Base-by-base conservation (phyloP, 2,329 filamentous ascomycete genomes). In the Thelonectria blattea region DNA sequence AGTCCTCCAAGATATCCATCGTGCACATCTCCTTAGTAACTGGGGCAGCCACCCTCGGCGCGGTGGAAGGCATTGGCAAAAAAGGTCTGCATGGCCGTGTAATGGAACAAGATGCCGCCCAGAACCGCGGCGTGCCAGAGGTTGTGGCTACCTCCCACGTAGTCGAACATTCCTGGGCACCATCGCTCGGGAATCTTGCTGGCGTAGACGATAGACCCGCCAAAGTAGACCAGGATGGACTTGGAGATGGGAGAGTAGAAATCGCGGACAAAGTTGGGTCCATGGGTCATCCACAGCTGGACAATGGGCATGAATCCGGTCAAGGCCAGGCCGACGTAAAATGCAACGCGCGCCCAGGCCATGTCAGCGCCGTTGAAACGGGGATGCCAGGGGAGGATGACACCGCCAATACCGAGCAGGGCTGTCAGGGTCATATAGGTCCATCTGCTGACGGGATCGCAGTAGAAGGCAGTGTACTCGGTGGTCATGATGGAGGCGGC, bases 391-490 rank as follows among this genome's bases (percentile, higher is more conserved):
- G 95, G 94, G 39, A 99, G 84, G 64, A 97, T 91, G 65, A 96
- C 92, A 58, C 95, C 95, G 41, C 89, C 91, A 58, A 96, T 79
- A 49, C 95, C 95, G 24, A 99, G 86, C 14, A 89, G 74, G 58
- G 91, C 89, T 2, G 95, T 98, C 51, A 91, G 81, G 43, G 84
- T 77, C 81, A 99, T 95, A 78, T 98, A 99, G 12, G 86, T 82
- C 85, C 90, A 95, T 56, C 93, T 90, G 68, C 91, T 93, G 48
- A 91, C 71, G 3, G 95, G 93, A 72, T 99, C 95, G 80, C 95
- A 97, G 81, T 99, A 99, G 77, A 99, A 99, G 22, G 94, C 95
- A 0, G 95, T 97, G 80, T 98, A 99, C 75, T 99, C 95, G 37
- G 93, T 97, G 2, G 95, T 97, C 85, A 98, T 92, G 79, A 99